Conservation (phyloP, 2,329 filamentous ascomycete species). For the Sporothrix protearum region DNA sequence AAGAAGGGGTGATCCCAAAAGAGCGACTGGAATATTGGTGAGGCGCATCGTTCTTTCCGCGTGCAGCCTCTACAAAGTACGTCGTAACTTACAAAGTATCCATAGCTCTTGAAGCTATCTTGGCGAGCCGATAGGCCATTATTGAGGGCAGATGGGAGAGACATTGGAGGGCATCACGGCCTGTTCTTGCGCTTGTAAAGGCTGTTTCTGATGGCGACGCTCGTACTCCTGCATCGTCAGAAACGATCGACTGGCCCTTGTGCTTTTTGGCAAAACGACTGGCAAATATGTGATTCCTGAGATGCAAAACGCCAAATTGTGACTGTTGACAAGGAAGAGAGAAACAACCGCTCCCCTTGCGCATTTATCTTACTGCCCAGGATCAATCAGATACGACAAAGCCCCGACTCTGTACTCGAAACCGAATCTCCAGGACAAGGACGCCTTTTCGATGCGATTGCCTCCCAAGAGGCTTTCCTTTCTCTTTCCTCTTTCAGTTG, state of each 20-base stretch:
- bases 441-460: not conserved
- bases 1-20: not conserved
- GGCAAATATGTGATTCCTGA: not conserved
- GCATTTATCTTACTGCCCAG: not conserved
- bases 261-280: not conserved
- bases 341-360: not conserved
- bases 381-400: not conserved
- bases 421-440: not conserved
- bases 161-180: not conserved
- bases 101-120: not conserved
- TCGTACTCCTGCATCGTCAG: not conserved
- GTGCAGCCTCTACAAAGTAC: not conserved
- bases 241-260: not conserved
- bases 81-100: too few species aligned
- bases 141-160: not conserved
- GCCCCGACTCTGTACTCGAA: not conserved
- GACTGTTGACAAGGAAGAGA: not conserved
- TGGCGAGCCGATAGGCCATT: not conserved
- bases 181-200: not conserved
- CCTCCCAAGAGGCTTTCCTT: not conserved
- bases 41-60: not conserved
- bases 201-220: not conserved
- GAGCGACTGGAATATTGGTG: not conserved
- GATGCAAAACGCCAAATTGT: not conserved
- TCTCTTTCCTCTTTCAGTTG: constrained; percentile 3